Conservation (phyloP, 2,329 filamentous ascomycete genomes). For the Colletotrichum zoysiae region DNA sequence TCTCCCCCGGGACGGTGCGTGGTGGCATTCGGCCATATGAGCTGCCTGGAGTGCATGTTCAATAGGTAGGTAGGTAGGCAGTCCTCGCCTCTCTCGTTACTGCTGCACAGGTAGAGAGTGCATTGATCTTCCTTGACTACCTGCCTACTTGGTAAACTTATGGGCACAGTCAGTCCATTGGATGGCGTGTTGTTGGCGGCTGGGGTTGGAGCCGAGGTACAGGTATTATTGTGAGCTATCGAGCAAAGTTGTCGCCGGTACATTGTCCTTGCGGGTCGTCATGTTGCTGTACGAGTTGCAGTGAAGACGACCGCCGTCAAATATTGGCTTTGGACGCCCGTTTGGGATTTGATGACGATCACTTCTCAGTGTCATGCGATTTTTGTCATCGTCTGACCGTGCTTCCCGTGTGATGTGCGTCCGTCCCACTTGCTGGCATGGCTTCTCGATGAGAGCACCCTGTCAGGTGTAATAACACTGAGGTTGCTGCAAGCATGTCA, state of each 20-base stretch:
- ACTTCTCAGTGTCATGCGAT: neutral
- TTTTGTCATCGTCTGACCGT: constrained; percentile 8
- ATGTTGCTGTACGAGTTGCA: neutral
- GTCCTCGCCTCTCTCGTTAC: constrained; percentile 3
- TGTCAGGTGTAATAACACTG: neutral
- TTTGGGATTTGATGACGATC: neutral
- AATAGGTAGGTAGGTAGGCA: constrained; percentile 6
- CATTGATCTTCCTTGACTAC: constrained; percentile 1
- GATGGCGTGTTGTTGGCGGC: constrained; percentile 17
- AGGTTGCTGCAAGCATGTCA: neutral
- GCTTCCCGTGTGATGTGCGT: neutral
- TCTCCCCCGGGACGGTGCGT: constrained; percentile 11
- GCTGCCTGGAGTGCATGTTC: constrained; percentile 19
- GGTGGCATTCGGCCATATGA: neutral
- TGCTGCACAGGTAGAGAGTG: neutral
- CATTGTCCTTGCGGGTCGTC: constrained; percentile 25
- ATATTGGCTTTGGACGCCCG: constrained; percentile 1
- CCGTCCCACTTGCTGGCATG: neutral
- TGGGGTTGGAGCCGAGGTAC: constrained; percentile 13
- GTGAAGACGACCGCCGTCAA: constrained; percentile 2
- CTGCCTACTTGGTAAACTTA: neutral
- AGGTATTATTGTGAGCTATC: neutral
- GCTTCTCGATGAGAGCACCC: neutral
- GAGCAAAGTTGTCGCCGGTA: constrained; percentile 24
- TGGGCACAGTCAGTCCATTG: constrained; percentile 3